Base-by-base conservation (phyloP, 2,329 filamentous ascomycete species). In the Penicillium expansum region DNA sequence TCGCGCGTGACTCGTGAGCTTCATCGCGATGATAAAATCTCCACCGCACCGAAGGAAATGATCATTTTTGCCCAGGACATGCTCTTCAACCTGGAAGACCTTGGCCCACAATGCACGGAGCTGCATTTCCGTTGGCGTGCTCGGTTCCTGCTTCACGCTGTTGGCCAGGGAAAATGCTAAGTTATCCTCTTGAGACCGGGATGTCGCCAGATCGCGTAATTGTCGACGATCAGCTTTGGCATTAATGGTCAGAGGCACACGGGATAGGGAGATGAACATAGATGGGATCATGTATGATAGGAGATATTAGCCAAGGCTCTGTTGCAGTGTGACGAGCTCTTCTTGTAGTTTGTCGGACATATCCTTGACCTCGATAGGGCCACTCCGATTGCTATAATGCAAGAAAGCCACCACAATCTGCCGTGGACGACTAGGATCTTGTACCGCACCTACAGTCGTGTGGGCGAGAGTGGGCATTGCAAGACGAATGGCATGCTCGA, bases 401-500 rank as follows among this genome's bases (percentile, higher is more conserved):
- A 33, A 33, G 32, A 33, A 33, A 33, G 32, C 32, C 11, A 33
- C 32, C 32, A 33, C 11, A 33, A 33, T 33, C 32, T 33, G 32
- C 32, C 32, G 32, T 11, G 32, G 32, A 33, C 13, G 32, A 33
- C 5, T 33, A 14, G 32, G 32, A 33, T 33, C 32, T 33, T 33
- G 32, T 13, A 33, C 13, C 32, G 32, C 32, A 33, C 14, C 32
- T 14, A 33, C 32, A 13, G 32, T 33, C 32, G 32, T 13, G 13
- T 33, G 32, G 13, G 32, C 32, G 13, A 33, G 32, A 33, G 11
- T 58, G 2, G 78, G 78, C 38, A 82, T 67, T 11, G 47, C 13
- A 44, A 43, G 48, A 3, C 48, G 60, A 16, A 62, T 66, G 6
- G 24, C 24, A 27, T 27, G 56, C 52, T 74, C 71, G 18, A 73